These are phyloP conservation scores for Phalaenopsis aphrodite DNA, from an alignment of 106 monocot genomes.

Conservation along the genomic window DNA sequence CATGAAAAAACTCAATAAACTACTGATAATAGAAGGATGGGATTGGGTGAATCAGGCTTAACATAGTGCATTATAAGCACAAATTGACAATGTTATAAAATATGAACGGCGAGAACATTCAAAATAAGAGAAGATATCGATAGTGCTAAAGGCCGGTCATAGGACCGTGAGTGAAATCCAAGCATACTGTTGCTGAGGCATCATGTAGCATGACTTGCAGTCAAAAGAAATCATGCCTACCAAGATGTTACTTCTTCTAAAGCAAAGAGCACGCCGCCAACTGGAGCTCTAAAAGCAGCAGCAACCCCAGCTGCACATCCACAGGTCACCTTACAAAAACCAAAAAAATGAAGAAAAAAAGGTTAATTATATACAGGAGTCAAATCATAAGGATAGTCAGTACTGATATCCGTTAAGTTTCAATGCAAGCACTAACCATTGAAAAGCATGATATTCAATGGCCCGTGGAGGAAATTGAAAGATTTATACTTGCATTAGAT, in stretches of 20 bases:
- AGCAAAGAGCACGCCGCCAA: conserved; percentile 97
- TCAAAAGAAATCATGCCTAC: conserved; percentile 31
- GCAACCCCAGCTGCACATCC: conserved; percentile 99
- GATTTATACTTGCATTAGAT: neutral
- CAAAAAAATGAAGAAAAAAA: conserved; percentile 9
- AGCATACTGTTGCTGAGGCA: neutral
- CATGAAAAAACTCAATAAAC: neutral
- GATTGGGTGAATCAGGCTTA: neutral
- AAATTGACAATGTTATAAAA: neutral
- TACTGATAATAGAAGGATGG: neutral
- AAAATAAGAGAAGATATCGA: neutral
- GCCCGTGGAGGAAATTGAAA: neutral
- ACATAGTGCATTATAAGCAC: neutral
- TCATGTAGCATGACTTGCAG: neutral
- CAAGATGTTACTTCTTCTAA: conserved; percentile 98
- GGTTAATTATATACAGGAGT: neutral
- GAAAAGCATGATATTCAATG: neutral
- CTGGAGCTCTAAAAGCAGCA: conserved; percentile 98
- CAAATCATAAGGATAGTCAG: neutral
- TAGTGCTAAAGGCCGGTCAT: neutral
- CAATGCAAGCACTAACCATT: neutral
- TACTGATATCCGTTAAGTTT: neutral
- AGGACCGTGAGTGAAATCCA: neutral
- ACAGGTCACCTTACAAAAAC: conserved; percentile 83
- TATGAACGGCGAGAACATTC: neutral